Percentiles rank a stretch among this genome's conserved stretches.
Evolutionary conservation across 1,284 basidiomycete genomes (phyloP).

Genomic region (Papiliotrema terrestris): DNA sequence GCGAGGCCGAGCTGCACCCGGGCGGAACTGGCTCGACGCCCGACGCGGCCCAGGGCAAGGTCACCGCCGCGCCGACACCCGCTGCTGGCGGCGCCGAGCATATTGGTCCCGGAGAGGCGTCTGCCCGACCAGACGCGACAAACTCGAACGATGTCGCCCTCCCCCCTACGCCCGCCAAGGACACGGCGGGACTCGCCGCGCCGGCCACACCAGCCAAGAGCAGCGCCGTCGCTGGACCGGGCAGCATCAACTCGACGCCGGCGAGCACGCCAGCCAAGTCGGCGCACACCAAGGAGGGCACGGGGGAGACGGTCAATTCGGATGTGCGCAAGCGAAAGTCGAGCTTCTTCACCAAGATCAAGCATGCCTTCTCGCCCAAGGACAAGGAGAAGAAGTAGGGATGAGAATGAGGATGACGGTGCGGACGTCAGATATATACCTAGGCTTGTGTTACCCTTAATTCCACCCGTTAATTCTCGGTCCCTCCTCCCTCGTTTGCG

Average conservation of each 20-base stretch:
- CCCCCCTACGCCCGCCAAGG: conserved; percentile 1
- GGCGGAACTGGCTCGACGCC: conserved; percentile 1
- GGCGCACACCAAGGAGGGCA: conserved; percentile 11
- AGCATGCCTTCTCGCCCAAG: conserved; percentile 30
- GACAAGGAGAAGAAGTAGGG: conserved; percentile 29
- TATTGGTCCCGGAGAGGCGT: background rate
- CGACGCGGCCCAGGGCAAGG: conserved; percentile 3
- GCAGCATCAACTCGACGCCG: conserved; percentile 4
- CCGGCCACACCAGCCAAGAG: conserved; percentile 10
- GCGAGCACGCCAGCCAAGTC: conserved; percentile 30
- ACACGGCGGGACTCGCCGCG: conserved; percentile 5
- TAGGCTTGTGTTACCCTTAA: too few species aligned
- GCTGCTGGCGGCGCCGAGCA: conserved; percentile 2
- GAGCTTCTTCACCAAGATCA: conserved; percentile 39
- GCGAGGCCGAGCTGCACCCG: conserved; percentile 21
- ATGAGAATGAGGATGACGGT: background rate
- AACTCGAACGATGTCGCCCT: conserved; percentile 1
- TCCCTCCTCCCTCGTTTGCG: too few species aligned
- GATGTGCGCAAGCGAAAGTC: conserved; percentile 36
- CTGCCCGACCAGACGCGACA: conserved; percentile 1
- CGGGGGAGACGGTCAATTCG: conserved; percentile 13
- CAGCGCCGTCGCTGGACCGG: conserved; percentile 17
- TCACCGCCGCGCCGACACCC: conserved; percentile 6
- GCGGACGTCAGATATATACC: too few species aligned
- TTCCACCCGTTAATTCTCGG: too few species aligned